Evolutionary conservation across 768 basidiomycete genomes (phyloP).

Genomic region (Lactarius indigo): DNA sequence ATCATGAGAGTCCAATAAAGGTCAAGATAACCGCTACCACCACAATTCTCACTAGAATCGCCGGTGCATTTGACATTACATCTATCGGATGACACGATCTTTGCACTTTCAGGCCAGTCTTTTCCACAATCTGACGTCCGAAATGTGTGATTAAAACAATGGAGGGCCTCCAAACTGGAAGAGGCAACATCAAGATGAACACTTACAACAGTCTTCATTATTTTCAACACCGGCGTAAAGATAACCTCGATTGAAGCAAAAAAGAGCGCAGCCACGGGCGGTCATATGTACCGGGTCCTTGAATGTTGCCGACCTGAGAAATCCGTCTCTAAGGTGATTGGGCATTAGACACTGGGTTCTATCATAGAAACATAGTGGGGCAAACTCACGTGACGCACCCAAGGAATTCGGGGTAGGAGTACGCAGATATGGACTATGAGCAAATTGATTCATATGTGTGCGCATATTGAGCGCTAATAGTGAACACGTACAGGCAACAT

Average conservation of each 20-base stretch:
- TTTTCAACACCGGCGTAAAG: conserved; percentile 72
- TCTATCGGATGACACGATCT: conserved; percentile 41
- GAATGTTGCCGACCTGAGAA: conserved; percentile 46
- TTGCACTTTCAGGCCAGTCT: conserved; percentile 42
- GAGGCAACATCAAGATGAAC: not conserved
- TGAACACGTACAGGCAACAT: conserved; percentile 1
- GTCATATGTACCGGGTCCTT: conserved; percentile 56
- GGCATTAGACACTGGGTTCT: conserved; percentile 32
- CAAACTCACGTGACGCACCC: conserved; percentile 58
- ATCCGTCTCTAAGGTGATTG: conserved; percentile 46
- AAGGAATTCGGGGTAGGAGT: conserved; percentile 32
- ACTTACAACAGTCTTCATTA: conserved; percentile 58
- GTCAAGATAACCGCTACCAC: conserved; percentile 54
- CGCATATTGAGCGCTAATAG: not conserved
- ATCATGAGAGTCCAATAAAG: conserved; percentile 29
- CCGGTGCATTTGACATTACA: conserved; percentile 64
- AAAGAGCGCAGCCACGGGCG: conserved; percentile 45
- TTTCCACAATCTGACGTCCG: conserved; percentile 58
- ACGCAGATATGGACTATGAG: not conserved
- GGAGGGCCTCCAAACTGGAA: not conserved
- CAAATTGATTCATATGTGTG: not conserved
- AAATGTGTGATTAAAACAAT: conserved; percentile 2
- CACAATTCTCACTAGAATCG: conserved; percentile 54
- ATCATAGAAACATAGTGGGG: not conserved
- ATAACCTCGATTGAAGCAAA: conserved; percentile 44